Conservation (phyloP, 495 filamentous ascomycete genomes). For the Talaromyces liani region DNA sequence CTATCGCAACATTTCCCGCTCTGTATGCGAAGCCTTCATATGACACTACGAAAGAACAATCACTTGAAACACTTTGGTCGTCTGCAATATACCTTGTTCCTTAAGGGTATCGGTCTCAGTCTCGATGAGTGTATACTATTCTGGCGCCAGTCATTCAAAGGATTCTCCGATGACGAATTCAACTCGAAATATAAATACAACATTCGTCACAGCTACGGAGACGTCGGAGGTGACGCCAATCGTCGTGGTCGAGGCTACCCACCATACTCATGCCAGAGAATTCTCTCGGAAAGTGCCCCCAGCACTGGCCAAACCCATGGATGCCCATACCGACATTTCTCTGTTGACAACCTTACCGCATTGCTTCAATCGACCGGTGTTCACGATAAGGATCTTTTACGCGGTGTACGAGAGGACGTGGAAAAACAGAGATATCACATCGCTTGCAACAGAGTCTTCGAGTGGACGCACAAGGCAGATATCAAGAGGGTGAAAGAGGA, state of each 20-base stretch:
- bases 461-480: constrained; percentile 76
- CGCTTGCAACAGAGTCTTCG: constrained; percentile 95
- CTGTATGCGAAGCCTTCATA: constrained; percentile 90
- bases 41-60: constrained; percentile 69
- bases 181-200: constrained; percentile 97
- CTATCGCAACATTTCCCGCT: constrained; percentile 83
- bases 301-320: constrained; percentile 83
- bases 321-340: constrained; percentile 93
- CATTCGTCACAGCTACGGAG: constrained; percentile 85
- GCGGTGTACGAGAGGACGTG: constrained; percentile 80
- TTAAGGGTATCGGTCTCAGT: constrained; percentile 91
- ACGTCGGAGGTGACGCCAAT: constrained; percentile 89
- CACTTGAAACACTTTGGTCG: constrained; percentile 92
- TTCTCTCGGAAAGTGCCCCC: constrained; percentile 77
- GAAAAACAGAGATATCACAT: constrained; percentile 86
- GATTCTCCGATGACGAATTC: constrained; percentile 83
- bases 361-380: constrained; percentile 71
- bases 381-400: constrained; percentile 65
- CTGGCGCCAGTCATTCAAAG: constrained; percentile 80
- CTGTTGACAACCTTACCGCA: constrained; percentile 70
- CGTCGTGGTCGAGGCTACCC: constrained; percentile 77
- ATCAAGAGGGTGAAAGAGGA: constrained; percentile 84
- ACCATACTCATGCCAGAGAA: constrained; percentile 89
- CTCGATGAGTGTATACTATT: constrained; percentile 91
- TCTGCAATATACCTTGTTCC: constrained; percentile 92